Evolutionary conservation across 2,329 filamentous ascomycete genomes (phyloP), one percentile per base, ranked within the genome.

Genomic region (Dothideomycetes sp.): DNA sequence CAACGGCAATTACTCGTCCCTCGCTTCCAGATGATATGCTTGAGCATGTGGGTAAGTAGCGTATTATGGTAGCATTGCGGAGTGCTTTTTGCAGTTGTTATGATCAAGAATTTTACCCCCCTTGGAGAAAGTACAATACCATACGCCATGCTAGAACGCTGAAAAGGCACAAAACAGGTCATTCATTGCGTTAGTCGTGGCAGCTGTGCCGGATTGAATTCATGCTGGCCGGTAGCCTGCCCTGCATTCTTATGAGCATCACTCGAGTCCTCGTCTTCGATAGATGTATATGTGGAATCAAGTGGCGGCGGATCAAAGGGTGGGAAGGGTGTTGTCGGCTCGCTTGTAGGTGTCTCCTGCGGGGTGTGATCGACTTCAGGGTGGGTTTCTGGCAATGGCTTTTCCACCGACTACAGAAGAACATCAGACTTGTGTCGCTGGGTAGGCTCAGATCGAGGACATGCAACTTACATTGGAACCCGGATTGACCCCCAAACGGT

Each of bases 401-500:
- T 27, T 12, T 27, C 22, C 22, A 12, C 12, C 12, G 22, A n/a
- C n/a, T n/a, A n/a, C n/a, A n/a, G n/a, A n/a, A n/a, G n/a, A n/a
- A n/a, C n/a, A n/a, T n/a, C n/a, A n/a, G n/a, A n/a, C n/a, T n/a
- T n/a, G n/a, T n/a, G n/a, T n/a, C n/a, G n/a, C n/a, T n/a, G n/a
- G n/a, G n/a, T n/a, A n/a, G n/a, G n/a, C n/a, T n/a, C n/a, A n/a
- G n/a, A n/a, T n/a, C n/a, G n/a, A n/a, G n/a, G n/a, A n/a, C n/a
- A n/a, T n/a, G n/a, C n/a, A n/a, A 24, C 16, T 19, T 19, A 24
- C 2, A 17, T 32, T 18, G n/a, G 27, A 36, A 9, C 10, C 15
- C 14, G n/a, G 30, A n/a, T 12, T 31, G n/a, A 40, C 32, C 11
- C 36, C 37, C 7, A 79, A 52, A 19, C 70, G 65, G 42, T 66